phyloP scores from a whole-genome alignment of 2,329 filamentous ascomycete species.

The Pestalotiopsis sp. region DNA sequence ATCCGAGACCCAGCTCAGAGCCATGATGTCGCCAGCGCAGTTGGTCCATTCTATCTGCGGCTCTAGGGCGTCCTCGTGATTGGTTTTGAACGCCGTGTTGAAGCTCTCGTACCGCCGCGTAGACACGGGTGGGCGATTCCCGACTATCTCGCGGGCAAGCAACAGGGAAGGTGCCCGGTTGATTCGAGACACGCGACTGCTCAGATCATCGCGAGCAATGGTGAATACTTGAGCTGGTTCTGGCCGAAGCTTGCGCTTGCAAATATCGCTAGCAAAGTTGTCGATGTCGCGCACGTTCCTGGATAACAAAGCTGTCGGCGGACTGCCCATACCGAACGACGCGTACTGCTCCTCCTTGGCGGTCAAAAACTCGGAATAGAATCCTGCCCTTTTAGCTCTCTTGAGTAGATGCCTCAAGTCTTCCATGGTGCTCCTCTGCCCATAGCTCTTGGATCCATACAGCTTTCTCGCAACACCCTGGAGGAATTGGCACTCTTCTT shows the following conservation, averaged over 20 bases:
- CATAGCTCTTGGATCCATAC: constrained; percentile 20
- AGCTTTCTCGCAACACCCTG: constrained; percentile 25
- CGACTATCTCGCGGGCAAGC: constrained; percentile 51
- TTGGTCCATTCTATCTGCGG: constrained; percentile 59
- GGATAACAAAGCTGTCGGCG: constrained; percentile 21
- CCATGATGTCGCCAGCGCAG: constrained; percentile 64
- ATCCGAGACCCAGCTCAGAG: constrained; percentile 59
- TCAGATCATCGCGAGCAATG: constrained; percentile 33
- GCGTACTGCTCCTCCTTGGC: constrained; percentile 23
- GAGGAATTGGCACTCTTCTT: constrained; percentile 28
- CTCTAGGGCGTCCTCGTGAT: constrained; percentile 54
- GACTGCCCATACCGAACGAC: constrained; percentile 17
- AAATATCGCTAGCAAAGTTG: constrained; percentile 41
- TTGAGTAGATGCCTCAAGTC: constrained; percentile 33
- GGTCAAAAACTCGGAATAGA: constrained; percentile 20
- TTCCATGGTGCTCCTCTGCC: constrained; percentile 12
- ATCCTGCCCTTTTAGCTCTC: constrained; percentile 20
- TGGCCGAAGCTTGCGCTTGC: constrained; percentile 21
- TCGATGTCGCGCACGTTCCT: constrained; percentile 36
- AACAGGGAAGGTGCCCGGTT: constrained; percentile 44
- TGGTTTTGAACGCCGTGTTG: constrained; percentile 44
- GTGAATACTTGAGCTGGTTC: constrained; percentile 29
- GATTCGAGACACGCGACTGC: constrained; percentile 30
- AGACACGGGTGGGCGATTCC: constrained; percentile 45
- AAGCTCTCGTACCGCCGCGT: constrained; percentile 48